These are phyloP conservation scores for Tylopilus vinaceipallidus DNA, from an alignment of 768 basidiomycete species.

Conservation along the genomic window DNA sequence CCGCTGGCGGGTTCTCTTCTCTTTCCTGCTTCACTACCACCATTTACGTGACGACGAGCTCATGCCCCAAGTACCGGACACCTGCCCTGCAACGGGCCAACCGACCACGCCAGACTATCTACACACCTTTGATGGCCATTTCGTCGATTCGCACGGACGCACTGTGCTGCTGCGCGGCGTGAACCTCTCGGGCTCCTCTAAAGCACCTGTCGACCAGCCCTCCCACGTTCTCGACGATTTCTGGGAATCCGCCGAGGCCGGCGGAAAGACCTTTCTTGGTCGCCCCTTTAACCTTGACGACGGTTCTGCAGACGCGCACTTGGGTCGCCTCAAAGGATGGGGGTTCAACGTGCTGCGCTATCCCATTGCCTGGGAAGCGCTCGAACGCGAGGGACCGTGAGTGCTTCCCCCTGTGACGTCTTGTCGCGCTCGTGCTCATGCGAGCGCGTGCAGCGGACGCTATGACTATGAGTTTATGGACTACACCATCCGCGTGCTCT, in stretches of 20 bases:
- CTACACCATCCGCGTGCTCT: conserved; percentile 83
- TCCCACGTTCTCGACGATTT: conserved; percentile 70
- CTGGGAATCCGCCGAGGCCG: conserved; percentile 75
- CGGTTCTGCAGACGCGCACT: conserved; percentile 80
- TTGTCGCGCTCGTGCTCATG: background rate
- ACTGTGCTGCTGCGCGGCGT: conserved; percentile 89
- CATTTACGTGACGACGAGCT: background rate
- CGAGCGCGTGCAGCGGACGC: conserved; percentile 54
- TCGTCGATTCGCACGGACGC: conserved; percentile 73
- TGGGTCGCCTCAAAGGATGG: conserved; percentile 86
- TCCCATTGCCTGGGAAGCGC: conserved; percentile 90
- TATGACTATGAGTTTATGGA: conserved; percentile 93
- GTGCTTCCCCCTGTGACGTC: conserved; percentile 38
- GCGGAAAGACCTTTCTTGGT: conserved; percentile 69
- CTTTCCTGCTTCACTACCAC: background rate
- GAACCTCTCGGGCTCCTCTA: conserved; percentile 87
- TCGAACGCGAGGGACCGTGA: conserved; percentile 95
- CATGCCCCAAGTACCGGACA: conserved; percentile 22
- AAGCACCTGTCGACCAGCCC: conserved; percentile 72
- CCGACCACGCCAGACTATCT: conserved; percentile 38
- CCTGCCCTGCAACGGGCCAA: conserved; percentile 19
- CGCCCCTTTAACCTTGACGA: conserved; percentile 84
- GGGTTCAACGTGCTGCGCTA: conserved; percentile 86
- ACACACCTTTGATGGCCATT: conserved; percentile 65
- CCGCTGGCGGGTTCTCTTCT: background rate